Conservation (phyloP, 441 rosid species). For the Adansonia gregorii region DNA sequence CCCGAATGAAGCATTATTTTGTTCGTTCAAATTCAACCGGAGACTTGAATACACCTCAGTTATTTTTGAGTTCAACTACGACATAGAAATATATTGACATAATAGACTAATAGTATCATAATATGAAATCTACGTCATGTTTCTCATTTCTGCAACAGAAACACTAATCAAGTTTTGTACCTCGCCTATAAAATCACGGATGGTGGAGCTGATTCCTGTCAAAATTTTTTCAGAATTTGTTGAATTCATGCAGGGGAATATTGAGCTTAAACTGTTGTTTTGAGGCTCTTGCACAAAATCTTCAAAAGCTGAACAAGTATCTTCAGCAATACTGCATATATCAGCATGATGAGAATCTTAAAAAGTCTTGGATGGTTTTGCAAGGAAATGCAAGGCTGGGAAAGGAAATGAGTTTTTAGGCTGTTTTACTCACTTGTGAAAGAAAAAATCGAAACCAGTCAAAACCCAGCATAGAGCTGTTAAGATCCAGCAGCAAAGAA, state of each 20-base stretch:
- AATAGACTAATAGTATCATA: not conserved
- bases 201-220: conserved; percentile 40
- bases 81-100: not conserved
- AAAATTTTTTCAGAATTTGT: conserved; percentile 43
- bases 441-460: conserved; percentile 65
- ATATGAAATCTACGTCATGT: not conserved
- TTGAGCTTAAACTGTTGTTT: conserved; percentile 42
- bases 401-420: not conserved
- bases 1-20: conserved; percentile 20
- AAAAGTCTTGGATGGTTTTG: not conserved
- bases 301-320: conserved; percentile 55
- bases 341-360: conserved; percentile 4
- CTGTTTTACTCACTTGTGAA: conserved; percentile 53
- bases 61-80: conserved; percentile 55
- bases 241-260: conserved; percentile 57
- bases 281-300: conserved; percentile 53
- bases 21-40: conserved; percentile 26
- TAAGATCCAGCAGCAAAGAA: conserved; percentile 65
- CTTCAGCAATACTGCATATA: conserved; percentile 53
- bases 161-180: conserved; percentile 32
- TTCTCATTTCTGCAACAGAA: not conserved
- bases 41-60: conserved; percentile 29
- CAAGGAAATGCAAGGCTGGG: not conserved
- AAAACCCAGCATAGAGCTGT: conserved; percentile 60
- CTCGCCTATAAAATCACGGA: conserved; percentile 48